phyloP scores from a whole-genome alignment of 2,329 filamentous ascomycete species.

The Fusarium longipes region DNA sequence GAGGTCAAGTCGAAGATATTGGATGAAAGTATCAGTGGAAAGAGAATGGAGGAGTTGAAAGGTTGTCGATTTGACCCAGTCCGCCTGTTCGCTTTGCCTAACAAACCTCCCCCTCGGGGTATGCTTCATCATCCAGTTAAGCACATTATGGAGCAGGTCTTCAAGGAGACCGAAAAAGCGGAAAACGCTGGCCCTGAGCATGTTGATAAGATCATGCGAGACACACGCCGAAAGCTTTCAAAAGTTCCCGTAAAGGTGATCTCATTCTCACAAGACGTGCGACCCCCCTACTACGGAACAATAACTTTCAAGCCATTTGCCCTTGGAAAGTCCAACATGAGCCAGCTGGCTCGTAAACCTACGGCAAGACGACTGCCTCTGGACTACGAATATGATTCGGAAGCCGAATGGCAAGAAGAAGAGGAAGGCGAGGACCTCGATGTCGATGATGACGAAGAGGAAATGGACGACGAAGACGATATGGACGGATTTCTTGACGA shows the following conservation, averaged over 20 bases:
- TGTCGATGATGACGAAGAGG: conserved; percentile 75
- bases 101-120: conserved; percentile 57
- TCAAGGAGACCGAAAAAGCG: conserved; percentile 58
- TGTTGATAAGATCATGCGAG: conserved; percentile 48
- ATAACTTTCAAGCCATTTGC: conserved; percentile 69
- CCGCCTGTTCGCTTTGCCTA: conserved; percentile 59
- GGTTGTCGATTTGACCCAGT: conserved; percentile 57
- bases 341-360: conserved; percentile 65
- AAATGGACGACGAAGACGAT: conserved; percentile 79
- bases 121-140: conserved; percentile 64
- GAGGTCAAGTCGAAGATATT: conserved; percentile 63
- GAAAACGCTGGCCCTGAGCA: conserved; percentile 53
- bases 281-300: conserved; percentile 79
- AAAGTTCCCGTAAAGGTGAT: conserved; percentile 72
- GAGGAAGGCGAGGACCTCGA: conserved; percentile 76
- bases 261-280: conserved; percentile 72
- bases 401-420: conserved; percentile 88
- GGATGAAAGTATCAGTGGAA: conserved; percentile 63
- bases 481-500: conserved; percentile 93
- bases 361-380: conserved; percentile 68
- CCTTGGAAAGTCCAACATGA: conserved; percentile 59
- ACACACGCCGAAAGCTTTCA: conserved; percentile 57
- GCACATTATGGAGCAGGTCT: conserved; percentile 68
- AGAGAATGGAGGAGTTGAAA: conserved; percentile 56
- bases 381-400: conserved; percentile 87